Evolutionary conservation across 1,139 yeast genomes (phyloP), one percentile per base, ranked within the genome.

Genomic region (Debaryomyces sp.): DNA sequence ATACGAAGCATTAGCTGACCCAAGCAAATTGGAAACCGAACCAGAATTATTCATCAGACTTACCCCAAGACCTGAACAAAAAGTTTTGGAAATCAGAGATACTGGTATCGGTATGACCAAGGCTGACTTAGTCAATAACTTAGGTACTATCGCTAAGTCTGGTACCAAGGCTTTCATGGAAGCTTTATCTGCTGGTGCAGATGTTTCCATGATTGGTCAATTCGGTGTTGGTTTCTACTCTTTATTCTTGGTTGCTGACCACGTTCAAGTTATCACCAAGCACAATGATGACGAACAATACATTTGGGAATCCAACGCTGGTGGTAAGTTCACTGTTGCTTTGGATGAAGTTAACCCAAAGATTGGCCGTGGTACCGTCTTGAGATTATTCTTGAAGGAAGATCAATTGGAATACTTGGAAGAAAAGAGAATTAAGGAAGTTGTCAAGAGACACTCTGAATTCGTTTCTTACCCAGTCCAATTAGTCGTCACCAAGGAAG

Each of bases 191-290:
- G 97, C 97, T 60, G 99, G 99, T 80, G 99, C 99, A 58, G 99
- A 95, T 75, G 97, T 95, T 59, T 91, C 98, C 59, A 95, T 95
- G 99, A 95, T 95, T 80, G 99, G 99, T 84, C 99, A 95, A 80
- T 95, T 95, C 81, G 99, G 99, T 90, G 99, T 95, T 65, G 99
- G 99, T 85, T 95, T 95, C 94, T 95, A 95, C 88, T 94, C 99
- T 50, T 83, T 94, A 63, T 95, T 95, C 89, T 86, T 95, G 81
- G 99, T 95, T 69, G 99, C 99, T 67, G 99, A 95, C 80, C 91
- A 86, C 67, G 99, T 95, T 58, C 97, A 94, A 80, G 99, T 95
- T 63, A 90, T 95, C 71, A 89, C 99, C 57, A 95, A 95, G 84
- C 88, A 92, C 84, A 95, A 95, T 71, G 99, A 95, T 67, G 99